A percentile compares a stretch with the other conserved stretches of the same genome.
Conservation (phyloP, 1,284 basidiomycete genomes). For the Rhodotorula sp. region DNA sequence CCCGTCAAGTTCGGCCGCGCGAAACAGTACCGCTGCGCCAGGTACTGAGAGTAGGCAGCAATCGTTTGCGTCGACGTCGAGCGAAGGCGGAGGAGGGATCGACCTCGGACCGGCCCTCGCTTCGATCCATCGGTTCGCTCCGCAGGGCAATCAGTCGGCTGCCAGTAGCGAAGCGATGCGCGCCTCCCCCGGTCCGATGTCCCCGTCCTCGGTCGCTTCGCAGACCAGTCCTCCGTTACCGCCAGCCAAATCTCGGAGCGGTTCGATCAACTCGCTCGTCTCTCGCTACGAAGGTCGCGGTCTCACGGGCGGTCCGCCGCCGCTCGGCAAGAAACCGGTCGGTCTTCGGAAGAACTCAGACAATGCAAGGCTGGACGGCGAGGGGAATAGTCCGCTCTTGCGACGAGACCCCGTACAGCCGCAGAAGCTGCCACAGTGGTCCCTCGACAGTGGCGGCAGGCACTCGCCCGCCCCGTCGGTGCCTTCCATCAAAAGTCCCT, state of each 20-base stretch:
- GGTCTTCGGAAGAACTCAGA: slow-evolving; percentile 24
- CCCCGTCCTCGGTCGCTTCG: neutral
- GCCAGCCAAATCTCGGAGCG: slow-evolving; percentile 14
- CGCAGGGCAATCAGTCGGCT: slow-evolving; percentile 2
- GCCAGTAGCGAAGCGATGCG: neutral
- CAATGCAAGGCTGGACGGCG: neutral
- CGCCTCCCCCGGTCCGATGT: neutral
- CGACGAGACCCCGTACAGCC: slow-evolving; percentile 4
- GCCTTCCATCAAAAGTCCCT: neutral
- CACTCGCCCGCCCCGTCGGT: neutral
- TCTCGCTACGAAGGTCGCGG: slow-evolving; percentile 40
- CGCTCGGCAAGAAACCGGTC: slow-evolving; percentile 10
- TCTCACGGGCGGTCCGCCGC: slow-evolving; percentile 22
- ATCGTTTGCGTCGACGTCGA: slow-evolving; percentile 8
- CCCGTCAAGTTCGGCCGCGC: neutral
- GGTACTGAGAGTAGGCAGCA: neutral
- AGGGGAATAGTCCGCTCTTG: neutral
- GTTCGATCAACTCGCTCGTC: slow-evolving; percentile 40
- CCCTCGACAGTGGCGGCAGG: neutral
- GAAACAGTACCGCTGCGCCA: neutral
- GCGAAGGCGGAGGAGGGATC: slow-evolving; percentile 32
- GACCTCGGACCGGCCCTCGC: slow-evolving; percentile 41
- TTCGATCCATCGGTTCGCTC: slow-evolving; percentile 41
- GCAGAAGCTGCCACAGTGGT: slow-evolving; percentile 7
- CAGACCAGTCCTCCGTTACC: neutral